Evolutionary conservation across 495 filamentous ascomycete genomes (phyloP).

Genomic region (Penicillium longicatenatum): DNA sequence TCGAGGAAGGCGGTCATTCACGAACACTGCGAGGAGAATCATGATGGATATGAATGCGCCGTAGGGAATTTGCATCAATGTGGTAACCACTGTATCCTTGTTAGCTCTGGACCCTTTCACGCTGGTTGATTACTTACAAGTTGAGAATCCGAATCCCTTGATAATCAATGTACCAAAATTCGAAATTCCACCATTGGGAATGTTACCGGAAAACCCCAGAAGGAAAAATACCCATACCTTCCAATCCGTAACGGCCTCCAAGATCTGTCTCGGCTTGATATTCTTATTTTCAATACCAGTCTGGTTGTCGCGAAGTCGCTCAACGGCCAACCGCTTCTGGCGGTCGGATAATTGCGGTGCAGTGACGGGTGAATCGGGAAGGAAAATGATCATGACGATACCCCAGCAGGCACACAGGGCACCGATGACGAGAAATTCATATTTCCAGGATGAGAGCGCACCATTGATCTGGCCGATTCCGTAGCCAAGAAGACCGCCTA

Average conservation of each 20-base stretch:
- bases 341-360: slow-evolving; percentile 37
- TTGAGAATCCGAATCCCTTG: slow-evolving; percentile 56
- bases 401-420: slow-evolving; percentile 38
- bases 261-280: slow-evolving; percentile 52
- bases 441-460: slow-evolving; percentile 55
- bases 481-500: slow-evolving; percentile 61
- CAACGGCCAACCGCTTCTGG: slow-evolving; percentile 52
- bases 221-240: slow-evolving; percentile 49
- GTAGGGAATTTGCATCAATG: slow-evolving; percentile 55
- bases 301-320: slow-evolving; percentile 54
- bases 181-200: slow-evolving; percentile 49
- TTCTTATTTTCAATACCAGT: slow-evolving; percentile 57
- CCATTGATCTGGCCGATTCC: slow-evolving; percentile 58
- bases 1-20: slow-evolving; percentile 49
- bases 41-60: slow-evolving; percentile 51
- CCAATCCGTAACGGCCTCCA: slow-evolving; percentile 49
- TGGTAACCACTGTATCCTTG: slow-evolving; percentile 25
- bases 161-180: slow-evolving; percentile 60
- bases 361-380: slow-evolving; percentile 53
- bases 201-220: slow-evolving; percentile 35
- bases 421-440: slow-evolving; percentile 55
- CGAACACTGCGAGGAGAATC: slow-evolving; percentile 51
- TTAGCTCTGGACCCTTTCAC: not conserved
- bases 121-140: slow-evolving; percentile 21
- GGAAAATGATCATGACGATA: slow-evolving; percentile 39